Base-by-base conservation (phyloP, 2,329 filamentous ascomycete species). In the Graphium sp. region DNA sequence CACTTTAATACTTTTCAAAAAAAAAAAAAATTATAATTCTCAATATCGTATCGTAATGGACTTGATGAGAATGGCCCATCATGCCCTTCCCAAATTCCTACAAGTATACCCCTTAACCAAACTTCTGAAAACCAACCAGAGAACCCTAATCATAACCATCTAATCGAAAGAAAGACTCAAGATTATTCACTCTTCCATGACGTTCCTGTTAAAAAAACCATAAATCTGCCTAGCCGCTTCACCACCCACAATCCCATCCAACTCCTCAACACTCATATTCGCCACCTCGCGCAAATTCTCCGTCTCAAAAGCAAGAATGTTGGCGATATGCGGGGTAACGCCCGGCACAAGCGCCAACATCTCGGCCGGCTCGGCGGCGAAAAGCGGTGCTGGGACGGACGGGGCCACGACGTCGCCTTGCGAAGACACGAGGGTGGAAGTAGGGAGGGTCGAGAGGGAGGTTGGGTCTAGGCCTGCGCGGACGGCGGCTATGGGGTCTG, bases 261-360 rank as follows among this genome's bases (percentile, higher is more conserved):
- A 52, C 40, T 85, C 78, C 27, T 66, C 64, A 34, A 74, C 62
- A n/a, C 60, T 62, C 70, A 92, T 82, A 52, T 94, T 93, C 18
- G 83, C 83, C 38, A 98, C 62, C 41, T 91, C 84, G 30, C 63
- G 59, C 19, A 98, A 60, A 50, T 73, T 92, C 38, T 77, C 75
- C 38, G 76, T 70, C 45, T 80, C 67, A 13, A 84, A 44, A 19
- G 78, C 72, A 25, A 98, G 41, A 35, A 68, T 71, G 43, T 69
- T 72, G 19, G 92, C 60, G 35, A 81, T 84, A 52, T 82, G 78
- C 8, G 74, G 73, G 19, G 71, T 87, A 10, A 95, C 69, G 0
- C 89, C 89, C 0, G 89, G 89, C 9, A 95, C 74, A 2, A 72
- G 67, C 17, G 76, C 61, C 36, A 98, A 54, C 81, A 95, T 92